Conservation (phyloP, 2,329 filamentous ascomycete genomes). For the Diplodia scrobiculata region DNA sequence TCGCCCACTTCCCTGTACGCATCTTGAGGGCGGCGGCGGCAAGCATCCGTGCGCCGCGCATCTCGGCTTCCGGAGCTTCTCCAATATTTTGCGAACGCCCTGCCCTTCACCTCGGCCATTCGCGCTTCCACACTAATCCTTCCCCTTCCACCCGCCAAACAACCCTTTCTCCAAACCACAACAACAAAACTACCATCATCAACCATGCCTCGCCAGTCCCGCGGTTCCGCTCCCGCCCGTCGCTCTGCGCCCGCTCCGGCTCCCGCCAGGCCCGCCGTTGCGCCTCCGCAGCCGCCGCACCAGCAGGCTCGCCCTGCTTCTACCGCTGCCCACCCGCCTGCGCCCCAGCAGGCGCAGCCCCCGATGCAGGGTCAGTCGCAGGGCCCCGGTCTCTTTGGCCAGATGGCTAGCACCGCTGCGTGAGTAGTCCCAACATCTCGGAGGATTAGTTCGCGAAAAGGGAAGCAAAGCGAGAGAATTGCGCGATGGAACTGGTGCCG, state of each 20-base stretch:
- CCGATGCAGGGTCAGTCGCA: slow-evolving; percentile 58
- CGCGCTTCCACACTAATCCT: slow-evolving; percentile 3
- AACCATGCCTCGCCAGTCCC: slow-evolving; percentile 53
- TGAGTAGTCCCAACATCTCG: slow-evolving; percentile 58
- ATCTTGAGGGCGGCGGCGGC: not conserved
- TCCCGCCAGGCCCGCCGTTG: slow-evolving; percentile 59
- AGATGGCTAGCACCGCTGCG: slow-evolving; percentile 98
- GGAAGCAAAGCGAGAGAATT: not conserved
- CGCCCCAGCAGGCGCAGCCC: slow-evolving; percentile 51
- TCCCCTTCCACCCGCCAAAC: not conserved
- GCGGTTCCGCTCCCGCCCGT: slow-evolving; percentile 49
- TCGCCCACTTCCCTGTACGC: slow-evolving; percentile 9
- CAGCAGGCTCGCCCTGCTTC: slow-evolving; percentile 68
- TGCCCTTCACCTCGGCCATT: slow-evolving; percentile 6
- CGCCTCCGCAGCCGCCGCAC: slow-evolving; percentile 59
- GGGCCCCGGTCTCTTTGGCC: slow-evolving; percentile 84
- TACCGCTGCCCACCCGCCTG: slow-evolving; percentile 59
- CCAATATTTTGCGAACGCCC: slow-evolving; percentile 24
- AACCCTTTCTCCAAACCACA: not conserved
- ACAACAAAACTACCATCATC: not conserved
- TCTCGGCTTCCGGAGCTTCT: slow-evolving; percentile 20
- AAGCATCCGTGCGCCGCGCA: slow-evolving; percentile 9
- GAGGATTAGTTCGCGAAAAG: not conserved
- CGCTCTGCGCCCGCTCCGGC: slow-evolving; percentile 50
- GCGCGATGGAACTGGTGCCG: not conserved